These are phyloP conservation scores for Salpingoeca rosetta DNA, from an alignment of 78 protist species.

Conservation along the genomic window DNA sequence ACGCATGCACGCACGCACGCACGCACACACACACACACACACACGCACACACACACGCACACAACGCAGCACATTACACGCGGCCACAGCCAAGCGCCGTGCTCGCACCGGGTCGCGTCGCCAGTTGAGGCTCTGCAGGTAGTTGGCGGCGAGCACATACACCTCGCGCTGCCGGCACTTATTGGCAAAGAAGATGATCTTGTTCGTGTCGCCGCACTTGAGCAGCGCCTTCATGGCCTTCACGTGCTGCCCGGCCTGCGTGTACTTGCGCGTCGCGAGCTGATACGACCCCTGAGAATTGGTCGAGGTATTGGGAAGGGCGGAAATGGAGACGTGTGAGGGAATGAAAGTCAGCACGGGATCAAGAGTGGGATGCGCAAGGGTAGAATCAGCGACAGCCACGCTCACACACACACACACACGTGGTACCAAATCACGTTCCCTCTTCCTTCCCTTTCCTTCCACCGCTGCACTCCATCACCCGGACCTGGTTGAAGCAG, in stretches of 20 bases:
- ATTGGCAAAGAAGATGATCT: slow-evolving; percentile 61
- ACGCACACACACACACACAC: too few relatives aligned
- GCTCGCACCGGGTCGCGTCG: slow-evolving; percentile 39
- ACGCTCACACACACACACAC: slow-evolving; percentile 25
- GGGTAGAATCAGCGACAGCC: too few relatives aligned
- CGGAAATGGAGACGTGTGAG: too few relatives aligned
- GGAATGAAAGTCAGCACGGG: too few relatives aligned
- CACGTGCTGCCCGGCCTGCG: slow-evolving; percentile 51
- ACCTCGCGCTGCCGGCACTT: slow-evolving; percentile 35
- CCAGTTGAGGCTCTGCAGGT: slow-evolving; percentile 68
- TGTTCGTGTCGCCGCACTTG: slow-evolving; percentile 64
- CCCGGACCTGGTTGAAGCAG: not conserved
- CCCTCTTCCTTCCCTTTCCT: slow-evolving; percentile 14
- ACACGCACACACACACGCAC: too few relatives aligned
- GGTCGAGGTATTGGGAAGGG: too few relatives aligned
- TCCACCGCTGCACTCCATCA: not conserved
- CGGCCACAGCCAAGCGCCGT: too few relatives aligned
- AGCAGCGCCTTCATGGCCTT: slow-evolving; percentile 63
- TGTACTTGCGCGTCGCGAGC: slow-evolving; percentile 53
- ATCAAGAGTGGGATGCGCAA: too few relatives aligned
- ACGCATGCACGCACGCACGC: too few relatives aligned
- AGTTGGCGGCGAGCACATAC: slow-evolving; percentile 70
- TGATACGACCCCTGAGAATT: slow-evolving; percentile 44
- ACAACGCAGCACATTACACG: too few relatives aligned
- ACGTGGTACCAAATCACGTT: not conserved